phyloP scores from a whole-genome alignment of 495 filamentous ascomycete genomes.

The Aspergillus campestris region DNA sequence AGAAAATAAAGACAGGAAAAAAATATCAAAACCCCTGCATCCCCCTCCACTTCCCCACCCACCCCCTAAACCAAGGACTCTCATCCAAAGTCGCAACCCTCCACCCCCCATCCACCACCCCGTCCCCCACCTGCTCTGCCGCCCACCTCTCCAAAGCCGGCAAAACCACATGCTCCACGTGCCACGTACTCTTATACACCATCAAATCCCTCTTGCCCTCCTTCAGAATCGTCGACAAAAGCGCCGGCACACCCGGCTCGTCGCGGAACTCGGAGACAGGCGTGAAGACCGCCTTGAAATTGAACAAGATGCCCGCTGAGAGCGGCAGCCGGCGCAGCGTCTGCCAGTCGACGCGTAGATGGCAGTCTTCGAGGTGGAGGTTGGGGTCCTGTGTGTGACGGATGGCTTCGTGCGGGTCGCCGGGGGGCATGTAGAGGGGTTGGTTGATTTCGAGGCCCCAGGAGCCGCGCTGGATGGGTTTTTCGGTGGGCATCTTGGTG shows the following conservation, averaged over 20 bases:
- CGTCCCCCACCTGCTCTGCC: slow-evolving; percentile 59
- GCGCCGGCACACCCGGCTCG: slow-evolving; percentile 64
- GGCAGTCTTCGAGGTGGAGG: slow-evolving; percentile 50
- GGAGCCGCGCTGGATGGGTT: slow-evolving; percentile 78
- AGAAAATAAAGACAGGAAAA: slow-evolving; percentile 1
- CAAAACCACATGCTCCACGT: slow-evolving; percentile 68
- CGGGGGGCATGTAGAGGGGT: slow-evolving; percentile 71
- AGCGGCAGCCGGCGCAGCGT: slow-evolving; percentile 77
- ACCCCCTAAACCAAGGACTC: slow-evolving; percentile 72
- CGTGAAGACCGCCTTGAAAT: slow-evolving; percentile 88
- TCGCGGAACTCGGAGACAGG: slow-evolving; percentile 62
- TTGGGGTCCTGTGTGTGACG: slow-evolving; percentile 47
- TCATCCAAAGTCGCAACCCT: slow-evolving; percentile 70
- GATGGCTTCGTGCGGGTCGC: slow-evolving; percentile 56
- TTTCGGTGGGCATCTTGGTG: slow-evolving; percentile 62
- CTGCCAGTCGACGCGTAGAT: slow-evolving; percentile 88
- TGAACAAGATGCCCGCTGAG: slow-evolving; percentile 70
- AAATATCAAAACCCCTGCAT: slow-evolving; percentile 58
- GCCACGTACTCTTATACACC: slow-evolving; percentile 81
- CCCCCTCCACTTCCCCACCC: slow-evolving; percentile 76
- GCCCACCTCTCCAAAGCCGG: slow-evolving; percentile 60
- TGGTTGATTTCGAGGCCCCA: slow-evolving; percentile 77
- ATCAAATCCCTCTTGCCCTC: slow-evolving; percentile 70
- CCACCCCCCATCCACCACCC: slow-evolving; percentile 57
- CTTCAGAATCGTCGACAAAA: slow-evolving; percentile 58